phyloP scores from a whole-genome alignment of 75 land plant species.

The Adiantum capillusveneris region DNA sequence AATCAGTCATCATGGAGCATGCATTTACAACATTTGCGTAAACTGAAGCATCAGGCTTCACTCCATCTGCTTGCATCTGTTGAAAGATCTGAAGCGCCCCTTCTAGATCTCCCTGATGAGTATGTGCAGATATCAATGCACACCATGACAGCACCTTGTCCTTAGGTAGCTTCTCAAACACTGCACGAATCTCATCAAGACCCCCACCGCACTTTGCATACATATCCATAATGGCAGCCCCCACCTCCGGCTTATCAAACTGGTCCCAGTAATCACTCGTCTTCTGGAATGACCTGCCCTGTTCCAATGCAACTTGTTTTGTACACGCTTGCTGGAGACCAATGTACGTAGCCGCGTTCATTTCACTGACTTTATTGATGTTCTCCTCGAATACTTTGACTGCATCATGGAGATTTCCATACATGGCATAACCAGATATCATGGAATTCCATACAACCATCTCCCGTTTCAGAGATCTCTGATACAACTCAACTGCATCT shows the following conservation, averaged over 20 bases:
- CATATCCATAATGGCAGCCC: slow-evolving; percentile 24
- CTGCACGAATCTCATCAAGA: slow-evolving; percentile 10
- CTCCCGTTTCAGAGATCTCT: slow-evolving; percentile 8
- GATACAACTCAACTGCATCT: slow-evolving; percentile 10
- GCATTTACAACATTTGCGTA: slow-evolving; percentile 33
- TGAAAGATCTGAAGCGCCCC: slow-evolving; percentile 31
- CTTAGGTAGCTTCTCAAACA: slow-evolving; percentile 24
- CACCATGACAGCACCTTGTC: slow-evolving; percentile 34
- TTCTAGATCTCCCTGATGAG: slow-evolving; percentile 17
- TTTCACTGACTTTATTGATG: background rate
- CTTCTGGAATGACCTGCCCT: slow-evolving; percentile 2
- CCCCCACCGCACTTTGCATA: slow-evolving; percentile 25
- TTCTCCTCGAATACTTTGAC: background rate
- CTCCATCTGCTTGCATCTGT: slow-evolving; percentile 16
- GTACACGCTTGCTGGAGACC: background rate
- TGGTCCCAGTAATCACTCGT: slow-evolving; percentile 3
- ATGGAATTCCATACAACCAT: slow-evolving; percentile 9
- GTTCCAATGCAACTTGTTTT: background rate
- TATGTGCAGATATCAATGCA: slow-evolving; percentile 40
- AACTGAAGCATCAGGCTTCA: slow-evolving; percentile 28
- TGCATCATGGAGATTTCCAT: slow-evolving; percentile 5
- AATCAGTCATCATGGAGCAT: slow-evolving; percentile 22
- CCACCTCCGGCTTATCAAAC: slow-evolving; percentile 1
- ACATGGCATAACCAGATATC: slow-evolving; percentile 6
- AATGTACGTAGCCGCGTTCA: background rate